Conservation (phyloP, 2,329 filamentous ascomycete genomes). For the Fragosphaeria purpurea region DNA sequence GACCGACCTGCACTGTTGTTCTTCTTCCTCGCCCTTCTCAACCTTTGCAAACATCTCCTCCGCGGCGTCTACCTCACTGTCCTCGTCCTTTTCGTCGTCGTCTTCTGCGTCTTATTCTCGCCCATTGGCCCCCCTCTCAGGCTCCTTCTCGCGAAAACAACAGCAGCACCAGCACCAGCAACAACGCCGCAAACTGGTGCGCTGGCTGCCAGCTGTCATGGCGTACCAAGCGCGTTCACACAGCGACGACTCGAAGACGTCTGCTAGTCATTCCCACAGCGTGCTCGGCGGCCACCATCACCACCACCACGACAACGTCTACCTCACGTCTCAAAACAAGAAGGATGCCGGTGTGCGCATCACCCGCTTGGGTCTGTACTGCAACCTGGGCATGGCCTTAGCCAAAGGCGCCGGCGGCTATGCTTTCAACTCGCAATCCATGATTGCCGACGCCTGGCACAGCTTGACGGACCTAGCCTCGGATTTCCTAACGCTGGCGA, state of each 20-base stretch:
- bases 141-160: conserved; percentile 10
- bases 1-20: neutral
- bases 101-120: conserved; percentile 2
- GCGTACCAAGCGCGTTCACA: conserved; percentile 14
- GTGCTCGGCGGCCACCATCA: conserved; percentile 54
- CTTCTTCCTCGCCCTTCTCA: conserved; percentile 2
- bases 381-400: conserved; percentile 89
- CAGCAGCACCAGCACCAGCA: too few relatives aligned
- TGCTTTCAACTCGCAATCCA: conserved; percentile 86
- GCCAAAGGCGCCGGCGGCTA: conserved; percentile 89
- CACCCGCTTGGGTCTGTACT: conserved; percentile 76
- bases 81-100: neutral
- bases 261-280: conserved; percentile 34
- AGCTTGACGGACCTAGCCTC: conserved; percentile 91
- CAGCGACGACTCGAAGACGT: conserved; percentile 44
- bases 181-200: conserved; percentile 7
- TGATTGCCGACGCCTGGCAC: conserved; percentile 91
- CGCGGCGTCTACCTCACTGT: conserved; percentile 5
- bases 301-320: conserved; percentile 78
- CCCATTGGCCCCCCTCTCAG: neutral
- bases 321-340: conserved; percentile 71
- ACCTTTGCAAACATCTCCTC: conserved; percentile 3
- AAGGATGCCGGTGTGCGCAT: conserved; percentile 90
- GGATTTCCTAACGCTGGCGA: conserved; percentile 86
- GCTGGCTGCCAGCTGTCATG: conserved; percentile 19